Conservation (phyloP, 495 filamentous ascomycete genomes). For the Podospora pseudoanserina region DNA sequence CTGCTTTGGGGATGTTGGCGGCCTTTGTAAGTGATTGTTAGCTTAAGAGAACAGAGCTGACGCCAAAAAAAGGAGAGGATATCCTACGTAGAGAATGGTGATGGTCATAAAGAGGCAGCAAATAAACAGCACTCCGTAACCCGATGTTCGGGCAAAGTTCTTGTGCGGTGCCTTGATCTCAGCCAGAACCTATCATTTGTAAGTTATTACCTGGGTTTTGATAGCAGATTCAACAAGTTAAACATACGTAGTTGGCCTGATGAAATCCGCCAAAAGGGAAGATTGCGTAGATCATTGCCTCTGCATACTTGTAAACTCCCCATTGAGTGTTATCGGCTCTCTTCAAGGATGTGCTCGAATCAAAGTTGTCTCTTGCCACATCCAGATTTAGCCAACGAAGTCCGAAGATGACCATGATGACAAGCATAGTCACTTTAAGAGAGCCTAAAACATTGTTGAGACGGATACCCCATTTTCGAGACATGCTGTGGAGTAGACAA, state of each 20-base stretch:
- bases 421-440: slow-evolving; percentile 38
- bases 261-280: slow-evolving; percentile 26
- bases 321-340: slow-evolving; percentile 13
- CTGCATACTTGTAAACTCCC: slow-evolving; percentile 19
- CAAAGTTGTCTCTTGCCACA: slow-evolving; percentile 18
- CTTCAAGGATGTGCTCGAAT: slow-evolving; percentile 7
- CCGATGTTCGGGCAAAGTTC: slow-evolving; percentile 26
- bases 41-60: neutral
- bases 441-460: slow-evolving; percentile 24
- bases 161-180: slow-evolving; percentile 19
- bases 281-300: slow-evolving; percentile 41
- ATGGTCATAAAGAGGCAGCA: slow-evolving; percentile 12
- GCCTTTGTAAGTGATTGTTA: slow-evolving; percentile 9
- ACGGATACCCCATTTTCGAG: slow-evolving; percentile 24
- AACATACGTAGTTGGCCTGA: slow-evolving; percentile 24
- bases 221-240: neutral
- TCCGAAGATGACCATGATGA: slow-evolving; percentile 19
- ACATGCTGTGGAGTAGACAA: slow-evolving; percentile 47
- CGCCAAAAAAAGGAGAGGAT: neutral
- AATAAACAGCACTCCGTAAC: slow-evolving; percentile 46
- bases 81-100: slow-evolving; percentile 15
- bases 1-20: slow-evolving; percentile 20
- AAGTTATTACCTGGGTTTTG: neutral
- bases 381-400: slow-evolving; percentile 10
- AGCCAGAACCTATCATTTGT: slow-evolving; percentile 16